Base-by-base conservation (phyloP, 2,329 filamentous ascomycete species). In the Aspergillus neotritici region DNA sequence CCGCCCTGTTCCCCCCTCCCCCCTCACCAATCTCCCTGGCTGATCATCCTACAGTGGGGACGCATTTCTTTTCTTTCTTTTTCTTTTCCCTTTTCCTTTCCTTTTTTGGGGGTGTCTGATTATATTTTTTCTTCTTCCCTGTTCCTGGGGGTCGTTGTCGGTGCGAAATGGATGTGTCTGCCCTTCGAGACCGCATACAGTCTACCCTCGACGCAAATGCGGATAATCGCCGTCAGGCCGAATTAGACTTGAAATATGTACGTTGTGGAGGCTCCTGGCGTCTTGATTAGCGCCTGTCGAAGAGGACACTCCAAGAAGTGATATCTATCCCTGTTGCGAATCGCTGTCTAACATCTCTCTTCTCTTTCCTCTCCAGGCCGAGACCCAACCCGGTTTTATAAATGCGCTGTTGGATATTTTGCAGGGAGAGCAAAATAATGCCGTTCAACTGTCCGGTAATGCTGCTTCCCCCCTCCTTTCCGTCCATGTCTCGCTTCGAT, bases 371-470 rank as follows among this genome's bases (percentile, higher is more conserved):
- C 35, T 54, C 41, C 60, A 96, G 89, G 88, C 93, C 65, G 91
- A 97, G 74, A 83, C 87, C 57, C 84, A 90, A 68, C 77, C 86
- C 49, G 90, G 90, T 54, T 97, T 98, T 69, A 84, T 87, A 64
- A 87, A 93, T 68, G 87, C 87, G 57, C 81, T 97, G 50, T 77
- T 96, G 60, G 87, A 94, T 65, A 89, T 98, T 61, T 76, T 97
- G 57, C 85, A 94, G 71, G 79, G 80, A 49, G 93, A 98, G 71
- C 86, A 90, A 70, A 86, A 94, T 57, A 77, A 82, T 60, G 84
- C 84, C 51, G 81, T 96, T 56, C 85, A 90, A 61, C 78, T 96
- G 45, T 91, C 91, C 49, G 87, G 91, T 97, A 85, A 25, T 25
- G 21, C 21, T 25, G 21, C 21, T 9, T 25, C 3, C 21, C 21